These are phyloP conservation scores for Claviceps sp. DNA, from an alignment of 2,329 filamentous ascomycete genomes.

Conservation along the genomic window DNA sequence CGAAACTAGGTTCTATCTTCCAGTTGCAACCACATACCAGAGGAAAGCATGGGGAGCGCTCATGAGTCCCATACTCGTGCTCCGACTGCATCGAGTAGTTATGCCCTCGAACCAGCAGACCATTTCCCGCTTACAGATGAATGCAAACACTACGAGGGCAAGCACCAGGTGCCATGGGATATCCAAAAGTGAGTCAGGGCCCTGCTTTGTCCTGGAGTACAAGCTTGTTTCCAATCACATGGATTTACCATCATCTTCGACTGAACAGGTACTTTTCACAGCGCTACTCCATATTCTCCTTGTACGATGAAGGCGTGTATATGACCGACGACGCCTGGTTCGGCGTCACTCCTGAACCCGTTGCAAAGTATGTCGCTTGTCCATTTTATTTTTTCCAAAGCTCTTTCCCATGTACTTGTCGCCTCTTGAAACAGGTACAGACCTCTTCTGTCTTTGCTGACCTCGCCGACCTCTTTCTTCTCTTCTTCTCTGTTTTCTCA, in stretches of 20 bases:
- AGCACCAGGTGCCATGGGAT: conserved; percentile 63
- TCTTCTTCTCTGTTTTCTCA: neutral
- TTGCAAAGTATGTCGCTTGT: conserved; percentile 53
- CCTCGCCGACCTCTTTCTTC: neutral
- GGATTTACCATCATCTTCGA: neutral
- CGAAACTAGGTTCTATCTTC: too few relatives aligned
- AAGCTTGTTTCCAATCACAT: neutral
- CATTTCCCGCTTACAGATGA: conserved; percentile 42
- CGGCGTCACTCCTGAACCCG: conserved; percentile 84
- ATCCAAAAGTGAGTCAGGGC: conserved; percentile 59
- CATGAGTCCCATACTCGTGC: conserved; percentile 6
- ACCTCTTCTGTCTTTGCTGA: neutral
- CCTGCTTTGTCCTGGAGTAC: neutral
- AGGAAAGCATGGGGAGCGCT: conserved; percentile 7
- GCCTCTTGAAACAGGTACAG: neutral
- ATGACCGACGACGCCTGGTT: conserved; percentile 96
- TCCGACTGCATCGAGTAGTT: conserved; percentile 8
- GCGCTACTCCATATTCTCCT: conserved; percentile 72
- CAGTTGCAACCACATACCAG: neutral
- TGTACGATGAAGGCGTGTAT: conserved; percentile 76
- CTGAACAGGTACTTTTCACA: conserved; percentile 71
- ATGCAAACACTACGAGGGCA: conserved; percentile 61
- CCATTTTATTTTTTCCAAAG: neutral
- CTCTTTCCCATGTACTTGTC: neutral
- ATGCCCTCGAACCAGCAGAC: conserved; percentile 27